phyloP scores from a whole-genome alignment of 768 basidiomycete genomes.

The Coprinopsis strossmayeri region DNA sequence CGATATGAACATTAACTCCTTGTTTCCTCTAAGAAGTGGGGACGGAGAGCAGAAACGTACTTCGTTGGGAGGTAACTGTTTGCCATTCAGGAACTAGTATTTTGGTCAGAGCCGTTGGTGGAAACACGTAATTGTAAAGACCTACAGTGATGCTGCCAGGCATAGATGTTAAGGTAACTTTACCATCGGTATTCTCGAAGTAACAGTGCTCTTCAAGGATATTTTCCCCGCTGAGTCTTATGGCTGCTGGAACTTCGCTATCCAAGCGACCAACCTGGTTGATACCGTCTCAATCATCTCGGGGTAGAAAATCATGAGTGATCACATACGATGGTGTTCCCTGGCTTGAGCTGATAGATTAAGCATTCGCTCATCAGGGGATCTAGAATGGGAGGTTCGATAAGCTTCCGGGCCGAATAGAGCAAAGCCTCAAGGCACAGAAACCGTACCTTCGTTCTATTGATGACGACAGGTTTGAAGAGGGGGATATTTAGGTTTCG shows the following conservation, averaged over 20 bases:
- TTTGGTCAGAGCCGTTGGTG: background rate
- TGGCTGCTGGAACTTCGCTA: slow-evolving; percentile 74
- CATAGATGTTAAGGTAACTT: slow-evolving; percentile 75
- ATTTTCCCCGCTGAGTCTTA: slow-evolving; percentile 87
- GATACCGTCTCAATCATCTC: background rate
- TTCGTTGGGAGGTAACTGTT: slow-evolving; percentile 71
- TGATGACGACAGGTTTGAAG: slow-evolving; percentile 5
- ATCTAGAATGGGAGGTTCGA: slow-evolving; percentile 41
- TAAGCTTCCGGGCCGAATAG: slow-evolving; percentile 12
- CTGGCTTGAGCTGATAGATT: slow-evolving; percentile 87
- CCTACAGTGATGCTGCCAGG: slow-evolving; percentile 75
- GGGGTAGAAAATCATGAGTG: background rate
- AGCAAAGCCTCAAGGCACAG: slow-evolving; percentile 16
- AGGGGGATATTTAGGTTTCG: slow-evolving; percentile 10
- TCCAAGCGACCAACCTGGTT: slow-evolving; percentile 81
- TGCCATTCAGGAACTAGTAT: slow-evolving; percentile 85
- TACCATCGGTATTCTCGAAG: slow-evolving; percentile 82
- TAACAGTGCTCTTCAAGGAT: slow-evolving; percentile 91
- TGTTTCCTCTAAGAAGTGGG: background rate
- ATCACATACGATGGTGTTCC: slow-evolving; percentile 61
- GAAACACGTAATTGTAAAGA: background rate
- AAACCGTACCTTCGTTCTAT: slow-evolving; percentile 50
- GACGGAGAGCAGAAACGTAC: slow-evolving; percentile 34
- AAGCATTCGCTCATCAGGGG: slow-evolving; percentile 96
- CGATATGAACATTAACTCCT: slow-evolving; percentile 7